phyloP scores from a whole-genome alignment of 2,329 filamentous ascomycete genomes.

The Colletotrichum trifolii region DNA sequence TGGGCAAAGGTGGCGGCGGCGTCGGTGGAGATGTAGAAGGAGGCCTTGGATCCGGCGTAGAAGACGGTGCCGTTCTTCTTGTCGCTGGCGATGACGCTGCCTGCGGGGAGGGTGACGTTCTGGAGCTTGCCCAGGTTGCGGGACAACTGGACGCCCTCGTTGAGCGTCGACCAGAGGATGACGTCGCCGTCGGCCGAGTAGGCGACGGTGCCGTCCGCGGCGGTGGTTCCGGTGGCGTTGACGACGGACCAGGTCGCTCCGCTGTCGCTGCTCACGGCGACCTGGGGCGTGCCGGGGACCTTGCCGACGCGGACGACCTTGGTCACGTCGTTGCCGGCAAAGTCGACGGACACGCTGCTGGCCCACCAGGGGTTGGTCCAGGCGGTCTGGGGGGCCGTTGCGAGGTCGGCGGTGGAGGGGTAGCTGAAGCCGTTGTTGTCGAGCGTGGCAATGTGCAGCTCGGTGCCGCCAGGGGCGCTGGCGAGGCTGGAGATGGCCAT shows the following conservation, averaged over 20 bases:
- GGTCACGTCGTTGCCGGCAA: conserved; percentile 56
- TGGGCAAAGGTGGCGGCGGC: conserved; percentile 57
- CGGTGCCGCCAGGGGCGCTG: conserved; percentile 60
- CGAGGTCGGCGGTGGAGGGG: conserved; percentile 48
- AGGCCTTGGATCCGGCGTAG: conserved; percentile 58
- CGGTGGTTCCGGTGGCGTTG: conserved; percentile 56
- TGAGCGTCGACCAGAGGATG: conserved; percentile 58
- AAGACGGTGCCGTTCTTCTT: conserved; percentile 64
- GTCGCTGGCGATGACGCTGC: conserved; percentile 64
- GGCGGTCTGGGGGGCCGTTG: conserved; percentile 53
- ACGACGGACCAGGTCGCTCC: conserved; percentile 61
- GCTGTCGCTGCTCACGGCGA: conserved; percentile 61
- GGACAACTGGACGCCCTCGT: conserved; percentile 55
- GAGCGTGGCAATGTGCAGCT: conserved; percentile 62
- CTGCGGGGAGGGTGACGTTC: conserved; percentile 56
- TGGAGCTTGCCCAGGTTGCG: conserved; percentile 55
- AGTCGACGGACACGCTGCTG: conserved; percentile 58
- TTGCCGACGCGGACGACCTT: conserved; percentile 64
- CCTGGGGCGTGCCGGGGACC: conserved; percentile 52
- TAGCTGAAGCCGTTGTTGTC: conserved; percentile 66
- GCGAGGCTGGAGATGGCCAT: conserved; percentile 61
- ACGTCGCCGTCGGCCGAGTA: conserved; percentile 63
- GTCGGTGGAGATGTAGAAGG: conserved; percentile 64
- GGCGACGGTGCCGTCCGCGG: conserved; percentile 58
- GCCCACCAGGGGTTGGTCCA: conserved; percentile 62